Conservation (phyloP, 1,284 basidiomycete genomes). For the Wolfiporia cocos region DNA sequence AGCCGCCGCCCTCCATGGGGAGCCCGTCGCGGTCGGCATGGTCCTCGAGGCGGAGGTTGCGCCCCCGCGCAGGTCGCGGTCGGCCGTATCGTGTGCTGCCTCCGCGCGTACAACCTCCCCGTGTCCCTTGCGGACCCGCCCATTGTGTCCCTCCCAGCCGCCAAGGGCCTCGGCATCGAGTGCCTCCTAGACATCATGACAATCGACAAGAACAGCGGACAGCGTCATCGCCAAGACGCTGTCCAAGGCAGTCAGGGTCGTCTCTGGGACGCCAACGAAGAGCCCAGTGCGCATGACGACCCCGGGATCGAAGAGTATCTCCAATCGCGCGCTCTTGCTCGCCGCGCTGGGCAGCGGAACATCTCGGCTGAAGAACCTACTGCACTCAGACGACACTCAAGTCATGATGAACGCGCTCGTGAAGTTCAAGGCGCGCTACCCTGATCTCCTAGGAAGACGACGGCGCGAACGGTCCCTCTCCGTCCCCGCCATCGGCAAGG, state of each 20-base stretch:
- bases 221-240: constrained; percentile 77
- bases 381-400: constrained; percentile 97
- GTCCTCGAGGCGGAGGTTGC: constrained; percentile 91
- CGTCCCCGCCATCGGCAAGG: constrained; percentile 74
- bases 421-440: constrained; percentile 90
- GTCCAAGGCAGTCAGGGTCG: constrained; percentile 70
- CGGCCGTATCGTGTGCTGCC: constrained; percentile 76
- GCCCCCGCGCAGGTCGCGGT: constrained; percentile 82
- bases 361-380: constrained; percentile 83
- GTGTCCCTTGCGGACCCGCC: constrained; percentile 74
- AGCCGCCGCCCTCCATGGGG: constrained; percentile 89
- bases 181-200: constrained; percentile 88
- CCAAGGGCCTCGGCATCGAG: constrained; percentile 72
- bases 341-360: constrained; percentile 89
- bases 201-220: constrained; percentile 97
- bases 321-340: constrained; percentile 91
- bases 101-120: constrained; percentile 86
- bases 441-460: constrained; percentile 89
- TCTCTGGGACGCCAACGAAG: constrained; percentile 60
- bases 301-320: constrained; percentile 95
- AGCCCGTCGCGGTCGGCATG: constrained; percentile 91
- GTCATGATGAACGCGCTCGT: constrained; percentile 97
- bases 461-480: constrained; percentile 76
- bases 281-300: constrained; percentile 83
- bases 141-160: constrained; percentile 65